phyloP scores from a whole-genome alignment of 2,329 filamentous ascomycete genomes.

The Pseudogymnoascus sp. region DNA sequence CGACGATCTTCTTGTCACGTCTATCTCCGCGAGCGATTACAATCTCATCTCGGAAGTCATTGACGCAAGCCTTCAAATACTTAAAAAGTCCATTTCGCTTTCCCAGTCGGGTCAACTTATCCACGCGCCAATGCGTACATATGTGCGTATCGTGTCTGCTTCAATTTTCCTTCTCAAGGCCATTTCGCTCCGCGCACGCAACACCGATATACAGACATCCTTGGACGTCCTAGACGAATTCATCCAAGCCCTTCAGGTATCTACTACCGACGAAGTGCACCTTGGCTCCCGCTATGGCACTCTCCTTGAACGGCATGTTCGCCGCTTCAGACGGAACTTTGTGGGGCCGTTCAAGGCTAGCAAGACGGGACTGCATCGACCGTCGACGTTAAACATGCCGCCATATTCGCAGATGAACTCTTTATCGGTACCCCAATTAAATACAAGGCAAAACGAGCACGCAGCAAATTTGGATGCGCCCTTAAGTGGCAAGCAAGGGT shows the following conservation, averaged over 20 bases:
- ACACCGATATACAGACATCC: constrained; percentile 8
- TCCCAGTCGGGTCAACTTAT: constrained; percentile 38
- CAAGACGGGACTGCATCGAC: neutral
- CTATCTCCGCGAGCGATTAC: constrained; percentile 41
- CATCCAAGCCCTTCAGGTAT: constrained; percentile 8
- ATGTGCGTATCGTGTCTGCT: constrained; percentile 44
- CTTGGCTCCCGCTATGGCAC: constrained; percentile 10
- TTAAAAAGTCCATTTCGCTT: constrained; percentile 41
- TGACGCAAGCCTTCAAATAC: constrained; percentile 42
- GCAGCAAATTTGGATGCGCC: neutral
- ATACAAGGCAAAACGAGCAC: neutral
- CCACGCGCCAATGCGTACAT: constrained; percentile 45
- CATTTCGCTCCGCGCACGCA: constrained; percentile 10
- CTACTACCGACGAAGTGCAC: constrained; percentile 13
- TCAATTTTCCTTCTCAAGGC: constrained; percentile 38
- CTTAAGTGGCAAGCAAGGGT: neutral
- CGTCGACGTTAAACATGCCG: neutral
- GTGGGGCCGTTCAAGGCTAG: neutral
- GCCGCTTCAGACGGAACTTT: constrained; percentile 5
- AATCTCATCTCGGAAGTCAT: constrained; percentile 48
- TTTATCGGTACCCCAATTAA: neutral
- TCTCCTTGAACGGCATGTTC: constrained; percentile 12
- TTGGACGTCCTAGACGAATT: constrained; percentile 9
- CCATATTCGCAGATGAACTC: neutral
- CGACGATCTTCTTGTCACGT: constrained; percentile 27